Percentiles rank a stretch among this genome's conserved stretches.
Evolutionary conservation across 345 rosid genomes (phyloP).

Genomic region (Mangifera indica): DNA sequence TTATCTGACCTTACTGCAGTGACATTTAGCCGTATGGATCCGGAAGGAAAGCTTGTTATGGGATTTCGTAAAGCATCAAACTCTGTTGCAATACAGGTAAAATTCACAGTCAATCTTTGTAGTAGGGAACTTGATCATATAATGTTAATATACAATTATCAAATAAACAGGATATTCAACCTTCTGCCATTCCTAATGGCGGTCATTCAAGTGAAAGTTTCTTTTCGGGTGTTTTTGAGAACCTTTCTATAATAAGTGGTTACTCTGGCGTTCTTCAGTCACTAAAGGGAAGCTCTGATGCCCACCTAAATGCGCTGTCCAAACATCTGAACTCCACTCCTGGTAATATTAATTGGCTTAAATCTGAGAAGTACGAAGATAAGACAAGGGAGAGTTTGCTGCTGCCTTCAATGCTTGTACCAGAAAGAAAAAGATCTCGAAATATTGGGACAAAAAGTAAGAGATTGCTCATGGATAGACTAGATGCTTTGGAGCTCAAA

Average conservation of each 20-base stretch:
- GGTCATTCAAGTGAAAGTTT: slow-evolving; percentile 59
- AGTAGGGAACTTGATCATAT: slow-evolving; percentile 22
- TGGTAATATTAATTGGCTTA: slow-evolving; percentile 73
- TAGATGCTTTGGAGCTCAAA: slow-evolving; percentile 85
- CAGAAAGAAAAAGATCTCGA: slow-evolving; percentile 76
- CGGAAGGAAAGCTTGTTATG: slow-evolving; percentile 97
- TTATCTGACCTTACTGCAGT: slow-evolving; percentile 45
- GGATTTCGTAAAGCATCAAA: slow-evolving; percentile 94
- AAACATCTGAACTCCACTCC: slow-evolving; percentile 62
- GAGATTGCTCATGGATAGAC: slow-evolving; percentile 76
- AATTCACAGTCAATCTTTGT: slow-evolving; percentile 17
- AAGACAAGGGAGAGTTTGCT: slow-evolving; percentile 58
- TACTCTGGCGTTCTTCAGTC: slow-evolving; percentile 74
- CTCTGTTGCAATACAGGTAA: slow-evolving; percentile 74
- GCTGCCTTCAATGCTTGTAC: slow-evolving; percentile 48
- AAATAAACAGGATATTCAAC: slow-evolving; percentile 55
- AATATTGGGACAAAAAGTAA: slow-evolving; percentile 89
- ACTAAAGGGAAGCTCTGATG: slow-evolving; percentile 75
- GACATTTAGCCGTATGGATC: slow-evolving; percentile 96
- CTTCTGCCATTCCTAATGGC: slow-evolving; percentile 51
- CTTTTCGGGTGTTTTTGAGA: slow-evolving; percentile 65
- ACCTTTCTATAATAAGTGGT: slow-evolving; percentile 59
- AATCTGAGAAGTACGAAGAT: slow-evolving; percentile 67
- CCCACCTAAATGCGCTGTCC: slow-evolving; percentile 62
- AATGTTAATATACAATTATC: slow-evolving; percentile 29